These are phyloP conservation scores for Neonectria sp. DNA, from an alignment of 2,329 filamentous ascomycete species.

Conservation along the genomic window DNA sequence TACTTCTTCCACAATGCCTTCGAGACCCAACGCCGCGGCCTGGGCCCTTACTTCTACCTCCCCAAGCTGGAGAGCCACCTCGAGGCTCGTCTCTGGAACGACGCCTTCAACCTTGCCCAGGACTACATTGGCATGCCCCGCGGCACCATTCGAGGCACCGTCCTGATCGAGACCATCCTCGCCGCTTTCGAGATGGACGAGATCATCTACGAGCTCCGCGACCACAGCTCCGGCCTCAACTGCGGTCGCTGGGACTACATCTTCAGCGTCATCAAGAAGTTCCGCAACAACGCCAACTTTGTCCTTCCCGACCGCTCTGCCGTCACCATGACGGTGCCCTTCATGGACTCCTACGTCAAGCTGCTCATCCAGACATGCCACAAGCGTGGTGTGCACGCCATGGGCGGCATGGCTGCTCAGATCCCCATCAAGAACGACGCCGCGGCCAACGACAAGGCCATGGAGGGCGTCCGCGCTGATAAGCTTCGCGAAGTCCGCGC, in stretches of 20 bases:
- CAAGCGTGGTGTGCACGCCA: constrained; percentile 95
- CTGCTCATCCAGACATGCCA: constrained; percentile 99
- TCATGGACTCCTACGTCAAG: constrained; percentile 97
- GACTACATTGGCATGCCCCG: constrained; percentile 92
- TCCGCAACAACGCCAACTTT: constrained; percentile 94
- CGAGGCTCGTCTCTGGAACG: constrained; percentile 98
- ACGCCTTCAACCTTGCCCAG: constrained; percentile 95
- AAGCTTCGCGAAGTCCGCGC: constrained; percentile 97
- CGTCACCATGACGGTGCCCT: constrained; percentile 98
- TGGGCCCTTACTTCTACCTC: constrained; percentile 97
- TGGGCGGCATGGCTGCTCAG: constrained; percentile 99
- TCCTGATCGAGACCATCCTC: constrained; percentile 97
- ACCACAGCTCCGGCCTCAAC: constrained; percentile 97
- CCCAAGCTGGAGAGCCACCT: constrained; percentile 99
- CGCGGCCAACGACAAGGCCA: constrained; percentile 91
- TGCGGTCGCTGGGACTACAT: constrained; percentile 99
- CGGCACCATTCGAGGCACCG: constrained; percentile 94
- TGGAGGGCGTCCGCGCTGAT: constrained; percentile 93
- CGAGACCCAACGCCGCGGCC: constrained; percentile 86
- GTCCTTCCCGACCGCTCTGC: constrained; percentile 91
- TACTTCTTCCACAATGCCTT: constrained; percentile 99
- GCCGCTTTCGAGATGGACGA: constrained; percentile 99
- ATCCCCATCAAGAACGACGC: constrained; percentile 98
- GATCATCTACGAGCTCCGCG: constrained; percentile 99
- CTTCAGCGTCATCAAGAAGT: constrained; percentile 99